Evolutionary conservation across 345 rosid genomes (phyloP).

Genomic region (Isatis tinctoria): DNA sequence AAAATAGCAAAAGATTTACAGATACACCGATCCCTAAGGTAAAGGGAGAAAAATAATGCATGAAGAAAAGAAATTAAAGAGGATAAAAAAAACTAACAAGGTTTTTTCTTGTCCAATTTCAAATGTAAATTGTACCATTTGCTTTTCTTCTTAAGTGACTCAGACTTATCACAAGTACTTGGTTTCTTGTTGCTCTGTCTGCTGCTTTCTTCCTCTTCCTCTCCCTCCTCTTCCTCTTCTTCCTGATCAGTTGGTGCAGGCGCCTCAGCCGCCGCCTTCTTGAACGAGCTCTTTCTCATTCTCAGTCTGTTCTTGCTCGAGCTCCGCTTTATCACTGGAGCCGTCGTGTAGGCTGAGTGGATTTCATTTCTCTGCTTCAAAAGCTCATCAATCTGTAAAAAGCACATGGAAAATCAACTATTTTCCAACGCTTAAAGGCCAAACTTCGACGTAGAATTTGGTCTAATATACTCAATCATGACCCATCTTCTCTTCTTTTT

Average conservation of each 20-base stretch:
- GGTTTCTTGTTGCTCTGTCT: constrained; percentile 56
- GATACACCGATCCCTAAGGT: constrained; percentile 20
- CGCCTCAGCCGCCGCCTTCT: constrained; percentile 24
- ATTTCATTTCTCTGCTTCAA: constrained; percentile 76
- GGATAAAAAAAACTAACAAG: constrained; percentile 47
- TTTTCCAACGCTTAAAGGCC: neutral
- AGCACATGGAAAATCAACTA: neutral
- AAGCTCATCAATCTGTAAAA: constrained; percentile 80
- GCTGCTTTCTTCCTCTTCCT: constrained; percentile 64
- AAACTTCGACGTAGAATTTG: neutral
- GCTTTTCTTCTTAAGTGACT: constrained; percentile 55
- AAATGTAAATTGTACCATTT: constrained; percentile 81
- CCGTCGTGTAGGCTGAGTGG: constrained; percentile 70
- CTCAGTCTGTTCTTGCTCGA: constrained; percentile 56
- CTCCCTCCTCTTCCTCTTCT: constrained; percentile 37
- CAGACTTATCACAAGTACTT: constrained; percentile 44
- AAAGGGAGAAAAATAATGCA: constrained; percentile 21
- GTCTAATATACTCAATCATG: neutral
- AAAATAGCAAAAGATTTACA: constrained; percentile 25
- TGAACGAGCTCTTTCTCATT: constrained; percentile 44
- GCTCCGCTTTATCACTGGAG: constrained; percentile 61
- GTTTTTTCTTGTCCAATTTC: constrained; percentile 89
- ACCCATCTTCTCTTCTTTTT: neutral
- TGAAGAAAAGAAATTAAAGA: neutral
- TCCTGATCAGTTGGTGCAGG: constrained; percentile 25